Conservation (phyloP, 31 red algal genomes). For the Asparagopsis taxiformis region DNA sequence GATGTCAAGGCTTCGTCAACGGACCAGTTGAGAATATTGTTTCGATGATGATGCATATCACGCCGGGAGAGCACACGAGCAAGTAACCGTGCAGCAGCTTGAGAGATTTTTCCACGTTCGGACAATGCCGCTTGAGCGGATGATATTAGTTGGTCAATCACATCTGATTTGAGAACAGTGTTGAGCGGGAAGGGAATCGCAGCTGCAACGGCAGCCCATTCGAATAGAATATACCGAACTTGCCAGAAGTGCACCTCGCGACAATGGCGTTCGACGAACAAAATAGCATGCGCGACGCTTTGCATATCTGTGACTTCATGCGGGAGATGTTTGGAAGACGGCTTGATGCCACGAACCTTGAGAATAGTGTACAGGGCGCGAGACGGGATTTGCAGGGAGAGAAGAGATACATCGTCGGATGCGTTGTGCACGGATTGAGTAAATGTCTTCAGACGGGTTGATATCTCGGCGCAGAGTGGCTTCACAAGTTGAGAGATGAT, state of each 20-base stretch:
- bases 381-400: constrained; percentile 18
- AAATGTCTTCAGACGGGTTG: constrained; percentile 7
- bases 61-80: too few relatives aligned
- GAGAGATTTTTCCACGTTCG: constrained; percentile 10
- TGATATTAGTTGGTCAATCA: constrained; percentile 5
- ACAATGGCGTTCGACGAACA: neutral
- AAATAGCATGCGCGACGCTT: constrained; percentile 17
- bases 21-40: too few relatives aligned
- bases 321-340: constrained; percentile 44
- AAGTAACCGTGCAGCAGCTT: too few relatives aligned
- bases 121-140: constrained; percentile 13
- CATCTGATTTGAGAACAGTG: constrained; percentile 14
- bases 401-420: neutral
- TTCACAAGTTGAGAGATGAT: constrained; percentile 29
- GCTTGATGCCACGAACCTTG: constrained; percentile 79
- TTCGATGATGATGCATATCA: too few relatives aligned
- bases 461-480: constrained; percentile 14
- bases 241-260: constrained; percentile 31
- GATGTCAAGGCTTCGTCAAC: too few relatives aligned
- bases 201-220: constrained; percentile 48
- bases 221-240: constrained; percentile 35
- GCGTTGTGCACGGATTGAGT: too few relatives aligned
- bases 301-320: constrained; percentile 47
- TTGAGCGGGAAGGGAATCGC: constrained; percentile 56
- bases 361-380: constrained; percentile 58